A percentile compares a stretch with the other conserved stretches of the same genome.
These are phyloP conservation scores for Calocera viscosa DNA, from an alignment of 768 basidiomycete species.

Conservation along the genomic window DNA sequence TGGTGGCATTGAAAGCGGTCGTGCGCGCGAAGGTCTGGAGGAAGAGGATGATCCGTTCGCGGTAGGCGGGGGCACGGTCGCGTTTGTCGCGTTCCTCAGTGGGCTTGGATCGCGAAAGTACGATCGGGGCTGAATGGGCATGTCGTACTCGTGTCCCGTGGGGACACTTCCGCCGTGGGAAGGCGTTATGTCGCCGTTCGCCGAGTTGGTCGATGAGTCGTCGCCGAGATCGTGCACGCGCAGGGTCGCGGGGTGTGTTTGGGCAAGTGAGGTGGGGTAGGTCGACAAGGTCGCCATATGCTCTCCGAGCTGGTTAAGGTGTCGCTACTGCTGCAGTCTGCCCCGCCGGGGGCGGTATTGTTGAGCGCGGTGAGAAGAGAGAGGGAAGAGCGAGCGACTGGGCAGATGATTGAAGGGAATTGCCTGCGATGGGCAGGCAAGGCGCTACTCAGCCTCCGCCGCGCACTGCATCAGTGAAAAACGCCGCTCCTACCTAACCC, in stretches of 20 bases:
- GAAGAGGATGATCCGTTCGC: constrained; percentile 21
- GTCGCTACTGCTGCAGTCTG: neutral
- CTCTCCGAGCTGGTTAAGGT: neutral
- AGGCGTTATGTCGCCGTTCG: constrained; percentile 30
- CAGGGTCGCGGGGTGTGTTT: neutral
- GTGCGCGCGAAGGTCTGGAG: constrained; percentile 30
- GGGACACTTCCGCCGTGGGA: constrained; percentile 44
- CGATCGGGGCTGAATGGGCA: constrained; percentile 34
- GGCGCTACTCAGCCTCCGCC: neutral
- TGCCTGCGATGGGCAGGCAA: neutral
- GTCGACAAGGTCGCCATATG: neutral
- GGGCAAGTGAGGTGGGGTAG: neutral
- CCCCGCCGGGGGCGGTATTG: neutral
- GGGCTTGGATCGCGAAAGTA: constrained; percentile 25
- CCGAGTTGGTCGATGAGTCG: neutral
- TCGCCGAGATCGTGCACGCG: constrained; percentile 2
- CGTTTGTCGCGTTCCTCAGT: constrained; percentile 17
- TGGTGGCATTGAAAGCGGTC: constrained; percentile 67
- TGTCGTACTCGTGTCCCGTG: constrained; percentile 53
- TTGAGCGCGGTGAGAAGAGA: neutral
- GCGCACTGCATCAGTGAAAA: no score
- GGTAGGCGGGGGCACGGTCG: constrained; percentile 28
- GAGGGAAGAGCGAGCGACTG: neutral
- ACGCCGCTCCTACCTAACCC: no score
- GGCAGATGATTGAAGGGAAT: neutral